Conservation (phyloP, 164 flowering plant genomes). For the grape (Vitis vinifera) region DNA sequence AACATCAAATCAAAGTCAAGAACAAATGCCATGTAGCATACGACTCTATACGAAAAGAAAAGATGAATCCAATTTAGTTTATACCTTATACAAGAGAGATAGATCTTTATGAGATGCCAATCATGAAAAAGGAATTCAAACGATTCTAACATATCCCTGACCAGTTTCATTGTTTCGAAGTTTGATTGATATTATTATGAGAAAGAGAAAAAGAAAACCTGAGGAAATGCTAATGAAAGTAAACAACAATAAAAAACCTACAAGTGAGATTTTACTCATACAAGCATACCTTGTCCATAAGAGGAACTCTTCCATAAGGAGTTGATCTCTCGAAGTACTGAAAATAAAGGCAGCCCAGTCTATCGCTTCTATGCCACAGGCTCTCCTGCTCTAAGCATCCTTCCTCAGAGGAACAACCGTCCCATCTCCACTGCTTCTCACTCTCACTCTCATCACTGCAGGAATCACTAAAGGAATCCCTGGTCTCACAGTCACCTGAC, state of each 20-base stretch:
- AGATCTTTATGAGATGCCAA: constrained; percentile 20
- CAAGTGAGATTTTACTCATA: no score
- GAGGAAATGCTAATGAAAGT: not conserved
- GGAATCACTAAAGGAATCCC: constrained; percentile 77
- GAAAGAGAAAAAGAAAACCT: not conserved
- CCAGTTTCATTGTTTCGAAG: not conserved
- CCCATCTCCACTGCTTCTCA: constrained; percentile 78
- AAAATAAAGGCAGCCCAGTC: constrained; percentile 73
- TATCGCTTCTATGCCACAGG: constrained; percentile 51
- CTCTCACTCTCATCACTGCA: constrained; percentile 82
- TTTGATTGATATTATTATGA: not conserved
- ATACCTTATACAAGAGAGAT: not conserved
- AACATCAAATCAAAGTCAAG: constrained; percentile 9
- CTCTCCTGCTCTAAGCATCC: constrained; percentile 61
- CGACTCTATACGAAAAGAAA: not conserved
- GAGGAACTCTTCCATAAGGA: constrained; percentile 90
- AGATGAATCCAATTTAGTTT: constrained; percentile 3
- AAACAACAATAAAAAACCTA: not conserved
- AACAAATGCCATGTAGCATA: constrained; percentile 13
- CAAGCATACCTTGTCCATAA: constrained; percentile 80
- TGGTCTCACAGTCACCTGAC: constrained; percentile 53
- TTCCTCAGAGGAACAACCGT: constrained; percentile 69
- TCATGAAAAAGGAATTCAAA: constrained; percentile 15
- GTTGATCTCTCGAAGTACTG: constrained; percentile 83
- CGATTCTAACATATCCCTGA: constrained; percentile 19